Conservation (phyloP, 2,329 filamentous ascomycete species). For the Xylariales sp. region DNA sequence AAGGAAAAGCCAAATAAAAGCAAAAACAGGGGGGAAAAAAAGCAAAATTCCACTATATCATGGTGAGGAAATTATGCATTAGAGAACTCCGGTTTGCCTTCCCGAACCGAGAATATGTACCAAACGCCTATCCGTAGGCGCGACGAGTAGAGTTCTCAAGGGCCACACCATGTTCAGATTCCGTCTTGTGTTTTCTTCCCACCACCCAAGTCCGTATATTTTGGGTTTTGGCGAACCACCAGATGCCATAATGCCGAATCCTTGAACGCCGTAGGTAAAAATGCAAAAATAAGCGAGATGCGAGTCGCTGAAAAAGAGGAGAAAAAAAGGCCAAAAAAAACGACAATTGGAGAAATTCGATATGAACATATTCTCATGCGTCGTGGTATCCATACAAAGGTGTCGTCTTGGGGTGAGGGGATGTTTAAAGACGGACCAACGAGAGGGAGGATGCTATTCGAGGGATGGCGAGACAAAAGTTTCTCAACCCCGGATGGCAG, state of each 20-base stretch:
- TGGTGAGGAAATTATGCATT: slow-evolving; percentile 9
- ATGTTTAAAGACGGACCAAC: no score
- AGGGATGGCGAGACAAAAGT: neutral
- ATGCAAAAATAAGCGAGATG: neutral
- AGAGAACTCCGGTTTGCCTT: slow-evolving; percentile 2
- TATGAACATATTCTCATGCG: neutral
- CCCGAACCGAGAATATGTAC: slow-evolving; percentile 5
- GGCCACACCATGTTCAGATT: neutral
- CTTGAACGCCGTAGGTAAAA: slow-evolving; percentile 4
- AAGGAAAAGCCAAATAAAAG: no score
- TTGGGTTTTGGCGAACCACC: neutral
- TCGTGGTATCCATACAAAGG: no score
- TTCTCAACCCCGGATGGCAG: slow-evolving; percentile 40
- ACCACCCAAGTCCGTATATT: slow-evolving; percentile 4
- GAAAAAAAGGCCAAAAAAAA: neutral
- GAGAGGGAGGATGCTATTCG: neutral
- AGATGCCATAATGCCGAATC: neutral
- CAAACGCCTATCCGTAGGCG: neutral
- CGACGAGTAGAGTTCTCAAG: neutral
- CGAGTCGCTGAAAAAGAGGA: neutral
- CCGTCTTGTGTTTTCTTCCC: neutral
- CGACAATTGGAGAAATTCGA: neutral
- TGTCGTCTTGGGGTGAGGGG: no score
- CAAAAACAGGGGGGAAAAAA: no score
- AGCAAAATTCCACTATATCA: no score